A percentile compares a stretch with the other conserved stretches of the same genome.
Evolutionary conservation across 352 stramenopile species (phyloP).

Genomic region (Phytophthora litchii): DNA sequence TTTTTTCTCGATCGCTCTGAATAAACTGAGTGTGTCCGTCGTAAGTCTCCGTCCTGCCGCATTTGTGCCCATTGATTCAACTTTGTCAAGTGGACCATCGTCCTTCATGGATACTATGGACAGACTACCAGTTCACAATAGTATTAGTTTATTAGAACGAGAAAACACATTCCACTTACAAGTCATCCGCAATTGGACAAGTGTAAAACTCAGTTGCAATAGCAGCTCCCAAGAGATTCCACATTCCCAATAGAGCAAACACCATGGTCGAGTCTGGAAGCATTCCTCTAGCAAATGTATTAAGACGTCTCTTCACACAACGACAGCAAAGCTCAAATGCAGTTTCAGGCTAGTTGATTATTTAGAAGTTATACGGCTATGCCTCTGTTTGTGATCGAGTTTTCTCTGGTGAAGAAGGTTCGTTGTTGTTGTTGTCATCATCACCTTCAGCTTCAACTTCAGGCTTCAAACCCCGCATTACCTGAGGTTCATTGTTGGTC

Average conservation of each 20-base stretch:
- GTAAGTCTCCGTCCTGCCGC: slow-evolving; percentile 11
- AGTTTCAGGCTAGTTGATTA: slow-evolving; percentile 24
- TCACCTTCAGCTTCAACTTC: slow-evolving; percentile 32
- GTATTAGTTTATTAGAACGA: neutral
- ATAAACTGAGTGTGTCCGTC: slow-evolving; percentile 33
- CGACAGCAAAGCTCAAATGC: neutral
- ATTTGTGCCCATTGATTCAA: neutral
- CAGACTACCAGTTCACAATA: slow-evolving; percentile 15
- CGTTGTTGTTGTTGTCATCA: slow-evolving; percentile 53
- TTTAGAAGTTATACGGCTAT: slow-evolving; percentile 13
- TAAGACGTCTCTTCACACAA: slow-evolving; percentile 20
- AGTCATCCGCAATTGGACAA: slow-evolving; percentile 10
- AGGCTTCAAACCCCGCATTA: slow-evolving; percentile 14
- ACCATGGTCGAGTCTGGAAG: neutral
- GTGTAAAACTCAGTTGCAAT: neutral
- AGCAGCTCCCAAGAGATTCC: neutral
- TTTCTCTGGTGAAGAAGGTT: slow-evolving; percentile 44
- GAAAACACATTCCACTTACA: slow-evolving; percentile 13
- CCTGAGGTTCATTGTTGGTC: slow-evolving; percentile 17
- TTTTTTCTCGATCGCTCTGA: slow-evolving; percentile 47
- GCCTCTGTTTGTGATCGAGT: slow-evolving; percentile 24
- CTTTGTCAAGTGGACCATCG: neutral
- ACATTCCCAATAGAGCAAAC: neutral
- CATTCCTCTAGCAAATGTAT: neutral
- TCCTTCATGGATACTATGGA: slow-evolving; percentile 8